Evolutionary conservation across 83 land plant genomes (phyloP), one percentile per base, ranked within the genome.

Genomic region (Picea engelmannii): DNA sequence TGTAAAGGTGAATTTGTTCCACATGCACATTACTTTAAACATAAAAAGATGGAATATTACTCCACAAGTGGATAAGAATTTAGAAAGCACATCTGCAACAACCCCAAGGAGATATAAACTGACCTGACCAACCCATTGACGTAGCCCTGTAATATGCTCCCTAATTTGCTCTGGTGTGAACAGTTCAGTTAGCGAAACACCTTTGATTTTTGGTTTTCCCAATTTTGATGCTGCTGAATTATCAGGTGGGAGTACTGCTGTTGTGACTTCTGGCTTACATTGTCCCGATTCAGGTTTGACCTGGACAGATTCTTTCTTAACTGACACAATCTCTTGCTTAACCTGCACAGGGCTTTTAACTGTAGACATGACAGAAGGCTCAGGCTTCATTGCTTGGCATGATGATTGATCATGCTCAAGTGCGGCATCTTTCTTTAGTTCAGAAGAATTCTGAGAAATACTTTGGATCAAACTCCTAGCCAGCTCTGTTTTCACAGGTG

Each of bases 181-280:
- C n/a, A n/a, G n/a, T n/a, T n/a, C n/a, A n/a, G n/a, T n/a, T n/a
- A n/a, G n/a, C n/a, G n/a, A 97, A 6, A 95, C 94, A 76, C 98
- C 98, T 63, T 88, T 90, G 76, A 89, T 83, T 81, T 94, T 97
- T 66, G 98, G 93, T 85, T 95, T 95, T 75, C 93, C 94, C 13
- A 90, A 87, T 83, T 96, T 98, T 47, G 91, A 79, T 38, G 77
- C 84, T 27, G 75, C 80, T 16, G 85, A 85, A 76, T 38, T 79
- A 69, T 92, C 92, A 81, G 69, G 66, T 65, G 81, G 67, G 21
- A 55, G 42, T 67, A 49, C 76, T 58, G 31, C 68, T 18, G 79
- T 31, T 12, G 17, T 76, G 18, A 63, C 52, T 81, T 93, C 95
- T 73, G 85, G 89, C 49, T 85, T 88, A 2, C 52, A 42, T 78